Conservation (phyloP, 768 basidiomycete species). For the Amylocystis lapponica region DNA sequence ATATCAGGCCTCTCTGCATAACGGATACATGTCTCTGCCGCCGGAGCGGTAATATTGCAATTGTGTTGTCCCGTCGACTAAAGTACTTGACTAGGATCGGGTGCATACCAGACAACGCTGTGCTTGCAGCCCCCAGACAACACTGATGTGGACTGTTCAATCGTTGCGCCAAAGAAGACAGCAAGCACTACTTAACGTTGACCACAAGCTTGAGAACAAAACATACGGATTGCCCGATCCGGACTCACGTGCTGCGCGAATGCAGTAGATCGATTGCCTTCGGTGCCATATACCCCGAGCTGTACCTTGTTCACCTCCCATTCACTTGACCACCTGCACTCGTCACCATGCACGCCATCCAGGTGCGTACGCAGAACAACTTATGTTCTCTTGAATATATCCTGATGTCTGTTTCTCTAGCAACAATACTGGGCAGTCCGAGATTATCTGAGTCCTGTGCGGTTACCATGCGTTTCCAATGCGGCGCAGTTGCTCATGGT, state of each 20-base stretch:
- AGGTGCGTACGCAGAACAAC: conserved; percentile 24
- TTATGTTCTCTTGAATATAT: too few species aligned
- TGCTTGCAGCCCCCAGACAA: too few species aligned
- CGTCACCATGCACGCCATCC: conserved; percentile 42
- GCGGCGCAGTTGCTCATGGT: conserved; percentile 28
- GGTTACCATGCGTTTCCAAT: conserved; percentile 25
- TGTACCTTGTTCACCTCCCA: too few species aligned
- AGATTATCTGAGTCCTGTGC: conserved; percentile 88
- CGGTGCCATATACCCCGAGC: not conserved
- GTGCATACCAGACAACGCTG: too few species aligned
- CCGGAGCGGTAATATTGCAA: too few species aligned
- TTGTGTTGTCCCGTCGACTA: too few species aligned
- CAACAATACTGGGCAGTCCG: conserved; percentile 92
- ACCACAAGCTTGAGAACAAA: not conserved
- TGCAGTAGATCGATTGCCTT: conserved; percentile 12
- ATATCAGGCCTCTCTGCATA: too few species aligned
- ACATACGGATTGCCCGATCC: not conserved
- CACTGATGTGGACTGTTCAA: too few species aligned
- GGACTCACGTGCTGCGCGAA: conserved; percentile 9
- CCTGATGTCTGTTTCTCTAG: conserved; percentile 33
- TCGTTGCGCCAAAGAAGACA: too few species aligned
- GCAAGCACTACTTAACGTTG: not conserved
- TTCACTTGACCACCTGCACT: conserved; percentile 7
- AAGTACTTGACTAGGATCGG: too few species aligned
- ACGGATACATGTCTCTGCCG: too few species aligned